Percentiles rank a stretch among this genome's conserved stretches.
Conservation (phyloP, 2,329 filamentous ascomycete species). For the Trichoderma koningii region DNA sequence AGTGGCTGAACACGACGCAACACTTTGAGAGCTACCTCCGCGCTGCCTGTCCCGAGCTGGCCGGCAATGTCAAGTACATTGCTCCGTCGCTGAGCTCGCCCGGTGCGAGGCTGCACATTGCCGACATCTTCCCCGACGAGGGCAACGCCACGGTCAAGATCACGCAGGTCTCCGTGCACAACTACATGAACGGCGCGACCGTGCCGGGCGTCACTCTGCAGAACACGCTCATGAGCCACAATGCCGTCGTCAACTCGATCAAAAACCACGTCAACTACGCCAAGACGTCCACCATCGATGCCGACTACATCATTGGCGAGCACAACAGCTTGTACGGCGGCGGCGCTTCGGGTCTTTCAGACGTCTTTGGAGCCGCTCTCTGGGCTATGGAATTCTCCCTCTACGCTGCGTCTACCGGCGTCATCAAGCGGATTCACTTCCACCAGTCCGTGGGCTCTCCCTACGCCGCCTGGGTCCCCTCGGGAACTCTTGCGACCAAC, state of each 20-base stretch:
- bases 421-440: constrained; percentile 45
- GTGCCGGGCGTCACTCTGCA: constrained; percentile 43
- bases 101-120: constrained; percentile 26
- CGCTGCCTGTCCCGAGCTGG: constrained; percentile 29
- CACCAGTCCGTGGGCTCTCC: constrained; percentile 39
- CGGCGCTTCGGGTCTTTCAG: constrained; percentile 45
- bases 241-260: constrained; percentile 39
- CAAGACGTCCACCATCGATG: constrained; percentile 37
- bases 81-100: constrained; percentile 31
- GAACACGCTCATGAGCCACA: constrained; percentile 42
- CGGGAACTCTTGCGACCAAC: constrained; percentile 28
- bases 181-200: constrained; percentile 40
- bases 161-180: constrained; percentile 35
- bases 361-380: constrained; percentile 52
- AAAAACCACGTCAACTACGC: constrained; percentile 35
- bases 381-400: constrained; percentile 52
- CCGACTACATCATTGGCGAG: constrained; percentile 48
- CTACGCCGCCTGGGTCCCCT: constrained; percentile 33
- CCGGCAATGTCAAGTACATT: constrained; percentile 28
- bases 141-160: constrained; percentile 32
- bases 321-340: constrained; percentile 48
- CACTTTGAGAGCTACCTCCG: constrained; percentile 30
- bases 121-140: constrained; percentile 37
- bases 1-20: constrained; percentile 31
- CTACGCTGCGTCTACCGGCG: constrained; percentile 39